Evolutionary conservation across 805 yeast species (phyloP).

Genomic region (Nadsonia fulvescens): DNA sequence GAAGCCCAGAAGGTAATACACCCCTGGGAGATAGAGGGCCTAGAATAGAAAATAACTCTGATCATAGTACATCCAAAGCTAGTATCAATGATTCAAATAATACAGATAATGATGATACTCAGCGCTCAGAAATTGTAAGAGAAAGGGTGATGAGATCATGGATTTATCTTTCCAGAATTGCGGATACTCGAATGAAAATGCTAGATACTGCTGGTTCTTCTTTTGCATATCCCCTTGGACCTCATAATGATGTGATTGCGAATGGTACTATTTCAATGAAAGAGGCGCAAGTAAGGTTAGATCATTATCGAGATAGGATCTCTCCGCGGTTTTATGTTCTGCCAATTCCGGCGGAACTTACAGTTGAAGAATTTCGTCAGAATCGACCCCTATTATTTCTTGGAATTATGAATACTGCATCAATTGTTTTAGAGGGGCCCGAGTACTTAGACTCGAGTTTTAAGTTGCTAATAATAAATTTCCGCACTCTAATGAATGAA

Average conservation of each 20-base stretch:
- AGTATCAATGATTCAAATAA: background rate
- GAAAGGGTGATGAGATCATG: conserved; percentile 10
- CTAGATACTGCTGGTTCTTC: conserved; percentile 5
- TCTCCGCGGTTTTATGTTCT: conserved; percentile 38
- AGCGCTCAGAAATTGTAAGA: conserved; percentile 4
- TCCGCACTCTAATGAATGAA: conserved; percentile 22
- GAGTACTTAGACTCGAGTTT: conserved; percentile 2
- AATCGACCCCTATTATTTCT: conserved; percentile 45
- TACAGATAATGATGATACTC: background rate
- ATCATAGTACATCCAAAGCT: conserved; percentile 11
- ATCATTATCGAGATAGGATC: conserved; percentile 29
- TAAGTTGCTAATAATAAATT: conserved; percentile 2
- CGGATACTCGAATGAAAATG: conserved; percentile 6
- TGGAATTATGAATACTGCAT: conserved; percentile 44
- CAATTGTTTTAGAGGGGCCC: conserved; percentile 16
- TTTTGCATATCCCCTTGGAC: conserved; percentile 7
- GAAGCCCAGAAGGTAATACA: no score
- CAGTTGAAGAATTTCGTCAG: conserved; percentile 30
- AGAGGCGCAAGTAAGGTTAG: conserved; percentile 40
- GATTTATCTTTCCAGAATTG: conserved; percentile 7
- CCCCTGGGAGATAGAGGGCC: background rate
- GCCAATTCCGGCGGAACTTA: conserved; percentile 26
- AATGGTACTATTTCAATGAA: conserved; percentile 37
- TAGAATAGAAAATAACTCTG: conserved; percentile 5
- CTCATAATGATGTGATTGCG: conserved; percentile 24